Base-by-base conservation (phyloP, 352 stramenopile genomes). In the Pelagophyceae sp. region DNA sequence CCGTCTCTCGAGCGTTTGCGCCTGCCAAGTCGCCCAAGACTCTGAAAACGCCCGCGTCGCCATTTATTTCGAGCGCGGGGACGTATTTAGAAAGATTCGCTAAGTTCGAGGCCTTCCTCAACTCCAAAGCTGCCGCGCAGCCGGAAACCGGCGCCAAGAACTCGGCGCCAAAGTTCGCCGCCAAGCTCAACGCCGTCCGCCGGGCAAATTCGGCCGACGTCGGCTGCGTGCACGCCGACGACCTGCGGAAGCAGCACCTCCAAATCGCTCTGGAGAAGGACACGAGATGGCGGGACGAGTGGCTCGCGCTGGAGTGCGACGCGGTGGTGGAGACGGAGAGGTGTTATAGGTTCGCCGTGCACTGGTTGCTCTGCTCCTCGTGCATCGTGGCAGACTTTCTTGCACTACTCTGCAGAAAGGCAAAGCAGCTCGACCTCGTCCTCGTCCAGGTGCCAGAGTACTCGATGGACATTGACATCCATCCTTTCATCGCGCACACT, bases 241-340 rank as follows among this genome's bases (percentile, higher is more conserved):
- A 35, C 61, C 3, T 15, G 11, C 29, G 61, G 33, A 31, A 31
- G 6, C 67, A 58, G 31, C 38, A 40, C 33, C 33, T 74, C 6
- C 20, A 58, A 27, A 50, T 74, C 6, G 33, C 35, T 2, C 38
- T 74, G 2, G 67, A 74, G 11, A 51, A 25, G 15, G 0, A 50
- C 67, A 23, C 35, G 23, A 32, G 3, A 15, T 74, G 67, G 67
- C 67, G 37, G 17, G 67, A 74, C 67, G 23, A 74, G 35, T 74
- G 67, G 67, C 67, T 74, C 67, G 67, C 67, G 33, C 67, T 74
- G 3, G 67, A 74, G 29, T 74, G 67, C 38, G 67, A 74, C 67
- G 19, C 67, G 1, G 31, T 54, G 15, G 67, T 74, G 35, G 67
- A 50, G 1, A 15, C 6, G 11, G 1, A 50, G 35, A 11, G 67